Percentiles rank a stretch among this genome's conserved stretches.
Conservation (phyloP, 2,329 filamentous ascomycete species). For the Lecanoromycetidae sp. region DNA sequence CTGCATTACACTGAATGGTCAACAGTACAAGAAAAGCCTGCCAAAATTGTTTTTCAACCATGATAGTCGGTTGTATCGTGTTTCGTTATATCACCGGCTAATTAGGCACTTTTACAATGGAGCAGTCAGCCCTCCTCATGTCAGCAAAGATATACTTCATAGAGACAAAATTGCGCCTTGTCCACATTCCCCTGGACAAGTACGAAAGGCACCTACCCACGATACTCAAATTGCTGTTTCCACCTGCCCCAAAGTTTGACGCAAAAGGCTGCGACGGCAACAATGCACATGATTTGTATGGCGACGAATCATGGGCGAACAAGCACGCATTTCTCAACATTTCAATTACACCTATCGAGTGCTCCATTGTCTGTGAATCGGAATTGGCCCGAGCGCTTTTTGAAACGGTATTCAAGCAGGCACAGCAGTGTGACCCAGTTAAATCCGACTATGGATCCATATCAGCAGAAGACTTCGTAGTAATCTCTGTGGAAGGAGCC, state of each 20-base stretch:
- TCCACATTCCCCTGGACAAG: slow-evolving; percentile 75
- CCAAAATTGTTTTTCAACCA: not conserved
- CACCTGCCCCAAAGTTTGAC: slow-evolving; percentile 35
- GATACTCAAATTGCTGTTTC: slow-evolving; percentile 73
- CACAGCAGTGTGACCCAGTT: slow-evolving; percentile 36
- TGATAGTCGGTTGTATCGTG: not conserved
- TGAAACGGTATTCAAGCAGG: slow-evolving; percentile 51
- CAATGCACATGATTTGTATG: not conserved
- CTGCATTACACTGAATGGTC: no score
- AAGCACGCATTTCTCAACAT: slow-evolving; percentile 81
- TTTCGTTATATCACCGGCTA: slow-evolving; percentile 1
- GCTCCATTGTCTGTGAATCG: slow-evolving; percentile 78
- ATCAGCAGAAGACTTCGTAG: slow-evolving; percentile 71
- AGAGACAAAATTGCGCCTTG: slow-evolving; percentile 77
- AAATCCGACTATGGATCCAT: slow-evolving; percentile 41
- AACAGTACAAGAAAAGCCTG: no score
- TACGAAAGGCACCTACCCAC: slow-evolving; percentile 71
- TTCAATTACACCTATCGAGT: slow-evolving; percentile 82
- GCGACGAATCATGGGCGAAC: slow-evolving; percentile 30
- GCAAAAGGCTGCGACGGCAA: slow-evolving; percentile 22
- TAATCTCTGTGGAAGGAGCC: slow-evolving; percentile 80
- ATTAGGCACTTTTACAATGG: slow-evolving; percentile 11
- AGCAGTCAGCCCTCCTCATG: slow-evolving; percentile 16
- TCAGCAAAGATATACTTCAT: slow-evolving; percentile 18
- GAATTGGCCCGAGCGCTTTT: slow-evolving; percentile 65